phyloP scores from a whole-genome alignment of 164 flowering plant genomes.

The Sextonia rubra region DNA sequence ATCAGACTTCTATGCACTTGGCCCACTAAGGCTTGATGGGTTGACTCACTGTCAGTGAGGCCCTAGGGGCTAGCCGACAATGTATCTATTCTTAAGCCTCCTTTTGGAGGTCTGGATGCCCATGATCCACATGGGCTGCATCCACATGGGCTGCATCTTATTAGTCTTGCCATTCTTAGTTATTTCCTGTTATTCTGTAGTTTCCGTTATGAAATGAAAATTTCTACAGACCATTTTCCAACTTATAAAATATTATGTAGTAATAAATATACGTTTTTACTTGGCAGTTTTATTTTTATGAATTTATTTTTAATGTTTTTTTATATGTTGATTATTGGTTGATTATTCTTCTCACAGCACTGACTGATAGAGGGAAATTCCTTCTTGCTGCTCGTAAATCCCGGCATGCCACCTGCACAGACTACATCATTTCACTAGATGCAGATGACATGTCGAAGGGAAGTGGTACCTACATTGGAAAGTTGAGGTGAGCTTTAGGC shows the following conservation, averaged over 20 bases:
- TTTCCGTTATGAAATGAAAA: not conserved
- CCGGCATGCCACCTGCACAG: constrained; percentile 62
- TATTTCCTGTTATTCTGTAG: not conserved
- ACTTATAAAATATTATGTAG: not conserved
- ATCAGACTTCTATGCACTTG: no score
- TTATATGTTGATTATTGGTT: not conserved
- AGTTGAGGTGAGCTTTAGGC: constrained; percentile 45
- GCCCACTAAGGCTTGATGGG: no score
- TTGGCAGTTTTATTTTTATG: not conserved
- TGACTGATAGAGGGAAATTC: constrained; percentile 63
- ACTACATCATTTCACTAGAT: constrained; percentile 56
- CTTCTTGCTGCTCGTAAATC: constrained; percentile 71
- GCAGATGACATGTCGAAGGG: constrained; percentile 62
- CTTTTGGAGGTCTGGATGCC: no score
- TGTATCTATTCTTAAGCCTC: no score
- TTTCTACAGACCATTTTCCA: not conserved
- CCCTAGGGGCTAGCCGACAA: no score
- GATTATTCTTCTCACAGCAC: constrained; percentile 32
- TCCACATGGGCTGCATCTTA: not conserved
- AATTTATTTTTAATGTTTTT: not conserved
- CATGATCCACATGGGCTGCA: no score
- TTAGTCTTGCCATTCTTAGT: not conserved
- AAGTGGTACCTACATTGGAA: constrained; percentile 60
- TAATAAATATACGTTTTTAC: not conserved
- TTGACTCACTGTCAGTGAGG: no score